Evolutionary conservation across 345 rosid genomes (phyloP), one percentile per base, ranked within the genome.

Genomic region (Conringia planisiliqua): DNA sequence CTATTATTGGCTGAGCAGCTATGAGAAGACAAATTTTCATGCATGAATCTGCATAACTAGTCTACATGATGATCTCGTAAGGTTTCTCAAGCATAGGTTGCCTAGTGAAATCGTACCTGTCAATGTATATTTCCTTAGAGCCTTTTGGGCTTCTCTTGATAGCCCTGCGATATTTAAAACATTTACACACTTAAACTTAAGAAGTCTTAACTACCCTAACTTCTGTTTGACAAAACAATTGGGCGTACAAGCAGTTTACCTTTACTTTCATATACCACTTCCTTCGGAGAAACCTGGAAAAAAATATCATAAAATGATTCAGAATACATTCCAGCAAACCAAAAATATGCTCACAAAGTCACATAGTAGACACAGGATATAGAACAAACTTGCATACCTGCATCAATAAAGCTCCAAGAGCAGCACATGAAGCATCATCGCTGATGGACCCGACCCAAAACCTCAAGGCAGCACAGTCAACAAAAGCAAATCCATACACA

Each of bases 381-480:
- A 18, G 20, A 56, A 74, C 42, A 65, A 62, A 71, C 73, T 75
- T 70, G 48, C 83, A 71, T 84, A 90, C 98, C 83, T 94, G 98
- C 97, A 94, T 86, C 82, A 91, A 77, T 71, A 91, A 73, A 73
- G 98, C 93, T 76, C 98, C 97, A 70, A 94, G 77, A 73, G 90
- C 86, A 71, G 93, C 85, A 79, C 82, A 88, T 0, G 98, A 91
- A 42, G 89, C 82, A 83, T 94, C 97, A 76, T 90, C 96, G 6
- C 40, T 72, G 57, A 90, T 80, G 63, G 88, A 84, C 72, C 97
- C 98, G 50, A 91, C 88, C 98, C 96, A 94, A 84, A 91, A 84
- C 76, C 82, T 86, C 68, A 90, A 78, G 74, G 97, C 86, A 76
- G 97, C 96, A 81, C 98, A 94, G 77, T 94, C 98, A 82, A 90